Evolutionary conservation across 192 early-diverging fungal species (phyloP).

Genomic region (Oehlia diaphana): DNA sequence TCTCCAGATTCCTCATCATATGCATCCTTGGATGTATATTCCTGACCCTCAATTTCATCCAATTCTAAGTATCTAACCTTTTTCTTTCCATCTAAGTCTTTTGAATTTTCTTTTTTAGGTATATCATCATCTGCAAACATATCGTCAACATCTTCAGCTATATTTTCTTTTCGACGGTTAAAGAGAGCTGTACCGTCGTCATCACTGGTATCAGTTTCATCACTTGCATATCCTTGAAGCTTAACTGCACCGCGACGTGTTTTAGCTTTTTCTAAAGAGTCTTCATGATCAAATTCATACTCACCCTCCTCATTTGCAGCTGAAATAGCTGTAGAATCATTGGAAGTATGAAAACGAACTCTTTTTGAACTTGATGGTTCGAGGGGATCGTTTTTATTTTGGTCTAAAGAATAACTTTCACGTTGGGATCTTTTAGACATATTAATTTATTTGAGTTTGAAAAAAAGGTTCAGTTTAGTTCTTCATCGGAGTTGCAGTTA

Average conservation of each 20-base stretch:
- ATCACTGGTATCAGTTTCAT: constrained; percentile 35
- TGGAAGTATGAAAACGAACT: constrained; percentile 33
- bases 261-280: constrained; percentile 51
- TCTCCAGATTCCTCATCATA: constrained; percentile 56
- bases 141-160: constrained; percentile 46
- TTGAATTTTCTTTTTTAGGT: constrained; percentile 28
- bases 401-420: background rate
- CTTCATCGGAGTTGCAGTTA: too few species aligned
- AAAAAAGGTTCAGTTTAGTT: too few species aligned
- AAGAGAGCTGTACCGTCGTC: constrained; percentile 42
- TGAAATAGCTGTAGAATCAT: constrained; percentile 1
- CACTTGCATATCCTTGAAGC: constrained; percentile 47
- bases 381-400: background rate
- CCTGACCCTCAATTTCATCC: constrained; percentile 56
- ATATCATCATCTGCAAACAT: constrained; percentile 57
- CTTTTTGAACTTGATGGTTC: constrained; percentile 23
- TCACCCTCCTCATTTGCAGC: constrained; percentile 30
- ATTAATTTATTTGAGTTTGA: background rate
- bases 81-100: constrained; percentile 21
- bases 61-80: constrained; percentile 29
- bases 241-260: constrained; percentile 49
- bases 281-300: constrained; percentile 49
- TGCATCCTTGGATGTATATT: constrained; percentile 44
- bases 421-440: background rate
- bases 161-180: constrained; percentile 36